A percentile compares a stretch with the other conserved stretches of the same genome.
phyloP scores from a whole-genome alignment of 495 filamentous ascomycete genomes.

The Terfezia claveryi region DNA sequence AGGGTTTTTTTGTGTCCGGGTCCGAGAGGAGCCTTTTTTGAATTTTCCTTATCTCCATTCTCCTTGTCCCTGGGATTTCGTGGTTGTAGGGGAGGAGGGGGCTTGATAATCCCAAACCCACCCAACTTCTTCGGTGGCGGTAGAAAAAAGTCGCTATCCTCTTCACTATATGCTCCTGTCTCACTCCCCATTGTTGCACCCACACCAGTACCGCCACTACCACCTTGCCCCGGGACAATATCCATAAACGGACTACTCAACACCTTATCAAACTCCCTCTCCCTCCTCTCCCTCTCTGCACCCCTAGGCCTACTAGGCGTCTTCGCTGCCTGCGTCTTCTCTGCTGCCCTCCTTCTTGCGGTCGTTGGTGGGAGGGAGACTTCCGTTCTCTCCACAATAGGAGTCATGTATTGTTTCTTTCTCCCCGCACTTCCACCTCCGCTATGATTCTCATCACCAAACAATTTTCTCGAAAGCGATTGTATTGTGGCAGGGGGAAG shows the following conservation, averaged over 20 bases:
- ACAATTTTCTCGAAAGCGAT: slow-evolving; percentile 23
- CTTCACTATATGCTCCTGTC: background rate
- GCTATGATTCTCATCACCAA: slow-evolving; percentile 35
- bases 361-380: slow-evolving; percentile 26
- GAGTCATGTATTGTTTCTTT: slow-evolving; percentile 91
- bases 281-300: background rate
- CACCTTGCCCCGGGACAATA: too few species aligned
- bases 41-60: too few species aligned
- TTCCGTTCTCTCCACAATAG: slow-evolving; percentile 88
- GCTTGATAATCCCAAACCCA: background rate
- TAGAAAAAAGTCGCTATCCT: background rate
- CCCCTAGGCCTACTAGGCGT: slow-evolving; percentile 11
- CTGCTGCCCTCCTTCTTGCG: slow-evolving; percentile 4
- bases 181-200: too few species aligned
- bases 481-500: slow-evolving; percentile 24
- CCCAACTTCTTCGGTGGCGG: background rate
- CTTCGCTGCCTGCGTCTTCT: slow-evolving; percentile 1
- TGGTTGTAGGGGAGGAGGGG: too few species aligned
- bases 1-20: too few species aligned
- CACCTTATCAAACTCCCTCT: background rate
- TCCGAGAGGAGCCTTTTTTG: too few species aligned
- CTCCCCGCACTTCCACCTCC: slow-evolving; percentile 48
- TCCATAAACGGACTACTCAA: background rate
- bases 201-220: too few species aligned
- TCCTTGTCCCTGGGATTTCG: too few species aligned